Conservation (phyloP, 164 flowering plant genomes). For the Vitis amurensis region DNA sequence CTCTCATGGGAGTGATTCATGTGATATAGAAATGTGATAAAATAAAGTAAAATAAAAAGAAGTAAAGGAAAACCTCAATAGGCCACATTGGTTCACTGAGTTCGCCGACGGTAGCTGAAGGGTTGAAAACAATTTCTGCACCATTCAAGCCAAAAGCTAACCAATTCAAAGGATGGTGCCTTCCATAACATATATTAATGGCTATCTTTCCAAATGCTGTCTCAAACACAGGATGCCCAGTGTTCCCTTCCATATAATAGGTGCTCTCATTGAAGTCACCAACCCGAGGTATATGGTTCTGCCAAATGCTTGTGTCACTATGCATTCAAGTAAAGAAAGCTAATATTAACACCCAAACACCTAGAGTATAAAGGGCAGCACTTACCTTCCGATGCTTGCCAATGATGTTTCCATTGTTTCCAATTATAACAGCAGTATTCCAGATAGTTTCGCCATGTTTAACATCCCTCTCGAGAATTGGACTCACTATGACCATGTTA, state of each 20-base stretch:
- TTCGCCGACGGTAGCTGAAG: conserved; percentile 98
- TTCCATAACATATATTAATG: conserved; percentile 92
- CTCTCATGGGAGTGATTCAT: neutral
- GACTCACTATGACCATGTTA: conserved; percentile 90
- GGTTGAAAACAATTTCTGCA: conserved; percentile 97
- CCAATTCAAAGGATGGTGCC: conserved; percentile 99
- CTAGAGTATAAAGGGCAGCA: neutral
- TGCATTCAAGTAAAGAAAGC: neutral
- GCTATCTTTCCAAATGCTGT: conserved; percentile 95
- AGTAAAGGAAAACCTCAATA: conserved; percentile 62
- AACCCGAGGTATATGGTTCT: conserved; percentile 98
- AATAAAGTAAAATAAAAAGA: neutral
- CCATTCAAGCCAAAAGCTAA: conserved; percentile 98
- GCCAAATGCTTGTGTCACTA: conserved; percentile 18
- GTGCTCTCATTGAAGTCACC: conserved; percentile 99
- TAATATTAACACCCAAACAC: no score
- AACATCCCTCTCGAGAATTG: conserved; percentile 92
- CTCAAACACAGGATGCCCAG: conserved; percentile 97
- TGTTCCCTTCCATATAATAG: conserved; percentile 97
- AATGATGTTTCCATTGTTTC: conserved; percentile 92
- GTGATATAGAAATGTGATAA: neutral
- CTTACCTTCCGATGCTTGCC: conserved; percentile 96
- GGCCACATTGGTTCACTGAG: conserved; percentile 99
- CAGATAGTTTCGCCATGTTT: conserved; percentile 90
- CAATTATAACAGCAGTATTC: conserved; percentile 94